phyloP scores from a whole-genome alignment of 2,329 filamentous ascomycete species.

The Penicillium palitans region DNA sequence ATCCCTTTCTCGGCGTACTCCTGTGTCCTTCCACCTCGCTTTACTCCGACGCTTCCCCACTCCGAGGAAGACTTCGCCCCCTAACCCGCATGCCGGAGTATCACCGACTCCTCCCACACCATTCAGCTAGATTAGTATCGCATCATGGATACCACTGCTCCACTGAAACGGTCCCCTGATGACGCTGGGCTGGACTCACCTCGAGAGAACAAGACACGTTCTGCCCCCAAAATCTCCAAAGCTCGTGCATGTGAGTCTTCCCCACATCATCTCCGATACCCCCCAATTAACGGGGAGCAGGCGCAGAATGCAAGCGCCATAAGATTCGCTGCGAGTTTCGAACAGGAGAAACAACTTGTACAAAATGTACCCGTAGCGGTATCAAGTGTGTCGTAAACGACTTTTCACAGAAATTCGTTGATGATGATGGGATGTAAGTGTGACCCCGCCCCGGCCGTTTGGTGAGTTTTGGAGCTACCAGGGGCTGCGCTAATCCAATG shows the following conservation, averaged over 20 bases:
- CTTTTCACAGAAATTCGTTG: slow-evolving; percentile 57
- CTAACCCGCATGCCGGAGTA: slow-evolving; percentile 25
- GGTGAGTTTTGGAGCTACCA: neutral
- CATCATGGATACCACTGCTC: slow-evolving; percentile 27
- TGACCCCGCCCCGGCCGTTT: neutral
- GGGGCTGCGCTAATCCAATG: slow-evolving; percentile 6
- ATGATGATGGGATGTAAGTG: slow-evolving; percentile 54
- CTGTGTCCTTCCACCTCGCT: neutral
- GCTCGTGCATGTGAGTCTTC: slow-evolving; percentile 42
- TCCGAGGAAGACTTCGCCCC: slow-evolving; percentile 19
- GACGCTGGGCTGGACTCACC: slow-evolving; percentile 38
- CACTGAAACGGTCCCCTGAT: slow-evolving; percentile 40
- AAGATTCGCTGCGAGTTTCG: slow-evolving; percentile 58
- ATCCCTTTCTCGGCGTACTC: neutral
- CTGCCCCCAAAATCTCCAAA: slow-evolving; percentile 42
- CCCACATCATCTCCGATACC: slow-evolving; percentile 6
- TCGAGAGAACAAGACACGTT: slow-evolving; percentile 26
- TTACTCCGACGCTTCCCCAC: slow-evolving; percentile 9
- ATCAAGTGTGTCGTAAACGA: slow-evolving; percentile 57
- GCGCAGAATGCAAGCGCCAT: slow-evolving; percentile 54
- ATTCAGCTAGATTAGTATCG: neutral
- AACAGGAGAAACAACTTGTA: slow-evolving; percentile 49
- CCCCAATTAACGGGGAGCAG: slow-evolving; percentile 24
- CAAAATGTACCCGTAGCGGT: slow-evolving; percentile 52
- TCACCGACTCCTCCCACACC: slow-evolving; percentile 18